Evolutionary conservation across 768 basidiomycete species (phyloP).

Genomic region (Guyanaporus albipodus): DNA sequence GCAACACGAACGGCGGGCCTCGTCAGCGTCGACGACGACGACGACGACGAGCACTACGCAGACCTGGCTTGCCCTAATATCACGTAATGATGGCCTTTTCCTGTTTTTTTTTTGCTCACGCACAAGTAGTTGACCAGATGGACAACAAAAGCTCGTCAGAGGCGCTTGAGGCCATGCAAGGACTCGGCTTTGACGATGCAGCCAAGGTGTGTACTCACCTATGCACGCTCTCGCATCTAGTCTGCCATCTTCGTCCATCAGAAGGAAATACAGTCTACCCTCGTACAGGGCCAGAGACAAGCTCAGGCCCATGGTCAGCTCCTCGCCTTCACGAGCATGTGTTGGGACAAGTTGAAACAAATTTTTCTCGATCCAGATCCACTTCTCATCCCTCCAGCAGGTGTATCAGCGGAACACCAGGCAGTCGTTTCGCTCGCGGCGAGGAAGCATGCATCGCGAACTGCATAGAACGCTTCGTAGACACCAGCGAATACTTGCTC

Average conservation of each 20-base stretch:
- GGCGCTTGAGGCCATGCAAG: slow-evolving; percentile 36
- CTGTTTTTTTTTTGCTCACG: slow-evolving; percentile 26
- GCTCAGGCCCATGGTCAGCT: slow-evolving; percentile 71
- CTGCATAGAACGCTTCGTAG: slow-evolving; percentile 91
- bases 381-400: slow-evolving; percentile 37
- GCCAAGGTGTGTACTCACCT: slow-evolving; percentile 52
- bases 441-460: slow-evolving; percentile 84
- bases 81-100: slow-evolving; percentile 18
- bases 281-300: slow-evolving; percentile 80
- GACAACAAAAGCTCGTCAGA: slow-evolving; percentile 25
- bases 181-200: slow-evolving; percentile 60
- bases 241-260: slow-evolving; percentile 28
- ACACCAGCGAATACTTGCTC: slow-evolving; percentile 80
- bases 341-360: slow-evolving; percentile 84
- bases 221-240: slow-evolving; percentile 1
- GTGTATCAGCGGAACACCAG: slow-evolving; percentile 77
- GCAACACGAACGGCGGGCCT: slow-evolving; percentile 2
- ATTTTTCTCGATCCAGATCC: neutral
- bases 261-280: slow-evolving; percentile 79
- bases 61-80: slow-evolving; percentile 15
- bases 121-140: slow-evolving; percentile 12
- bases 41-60: neutral
- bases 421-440: slow-evolving; percentile 68
- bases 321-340: slow-evolving; percentile 76
- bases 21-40: slow-evolving; percentile 12